These are phyloP conservation scores for Thraustotheca clavata DNA, from an alignment of 352 stramenopile species.

Conservation along the genomic window DNA sequence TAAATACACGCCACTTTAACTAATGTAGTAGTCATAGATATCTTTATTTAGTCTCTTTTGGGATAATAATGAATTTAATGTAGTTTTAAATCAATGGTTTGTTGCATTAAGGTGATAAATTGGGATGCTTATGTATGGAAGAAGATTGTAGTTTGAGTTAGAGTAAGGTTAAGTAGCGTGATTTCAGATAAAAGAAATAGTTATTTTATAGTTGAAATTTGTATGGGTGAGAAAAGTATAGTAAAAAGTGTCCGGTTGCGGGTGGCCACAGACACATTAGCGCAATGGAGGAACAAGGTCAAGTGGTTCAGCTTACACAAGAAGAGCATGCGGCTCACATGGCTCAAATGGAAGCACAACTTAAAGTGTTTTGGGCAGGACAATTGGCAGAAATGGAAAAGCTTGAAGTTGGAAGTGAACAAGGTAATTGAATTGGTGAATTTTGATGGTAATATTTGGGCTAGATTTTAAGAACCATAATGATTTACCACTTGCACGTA, in stretches of 20 bases:
- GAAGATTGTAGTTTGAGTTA: too few relatives aligned
- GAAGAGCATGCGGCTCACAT: slow-evolving; percentile 79
- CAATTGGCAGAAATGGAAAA: slow-evolving; percentile 89
- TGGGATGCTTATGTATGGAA: too few relatives aligned
- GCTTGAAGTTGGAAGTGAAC: slow-evolving; percentile 88
- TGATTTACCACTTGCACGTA: slow-evolving; percentile 95
- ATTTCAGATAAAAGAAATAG: too few relatives aligned
- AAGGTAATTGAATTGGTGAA: slow-evolving; percentile 46
- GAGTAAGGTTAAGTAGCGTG: too few relatives aligned
- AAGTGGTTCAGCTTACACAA: slow-evolving; percentile 80
- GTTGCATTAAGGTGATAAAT: too few relatives aligned
- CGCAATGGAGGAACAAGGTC: slow-evolving; percentile 36
- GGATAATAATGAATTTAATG: too few relatives aligned
- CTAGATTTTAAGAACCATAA: slow-evolving; percentile 99
- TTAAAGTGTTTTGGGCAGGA: slow-evolving; percentile 91
- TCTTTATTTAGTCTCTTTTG: too few relatives aligned
- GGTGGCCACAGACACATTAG: not conserved
- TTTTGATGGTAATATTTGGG: not conserved
- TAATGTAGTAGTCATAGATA: too few relatives aligned
- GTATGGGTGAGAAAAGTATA: not conserved
- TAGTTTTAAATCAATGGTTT: too few relatives aligned
- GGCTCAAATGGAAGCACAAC: slow-evolving; percentile 81
- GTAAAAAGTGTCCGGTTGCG: not conserved
- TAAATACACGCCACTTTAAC: not conserved
- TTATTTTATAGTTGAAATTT: not conserved